These are phyloP conservation scores for Chrysopogon serrulatus DNA, from an alignment of 176 grass and related monocot genomes.

Conservation along the genomic window DNA sequence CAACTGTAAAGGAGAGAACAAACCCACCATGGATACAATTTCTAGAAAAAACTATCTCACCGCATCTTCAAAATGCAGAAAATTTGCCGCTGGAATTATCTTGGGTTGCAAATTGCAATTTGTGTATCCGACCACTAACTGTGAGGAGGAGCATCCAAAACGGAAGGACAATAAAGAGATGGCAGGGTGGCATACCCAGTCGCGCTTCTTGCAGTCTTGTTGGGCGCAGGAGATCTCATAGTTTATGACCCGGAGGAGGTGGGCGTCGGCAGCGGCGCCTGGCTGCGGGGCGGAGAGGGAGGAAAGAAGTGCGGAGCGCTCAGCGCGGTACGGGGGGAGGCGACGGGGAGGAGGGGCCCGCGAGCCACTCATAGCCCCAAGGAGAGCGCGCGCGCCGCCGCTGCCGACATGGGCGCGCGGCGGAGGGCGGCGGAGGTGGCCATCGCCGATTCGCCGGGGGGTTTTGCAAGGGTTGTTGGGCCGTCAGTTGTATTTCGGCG, in stretches of 20 bases:
- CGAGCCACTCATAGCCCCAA: neutral
- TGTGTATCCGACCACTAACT: neutral
- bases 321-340: neutral
- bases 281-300: neutral
- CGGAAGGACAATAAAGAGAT: neutral
- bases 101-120: neutral
- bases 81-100: neutral
- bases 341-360: neutral
- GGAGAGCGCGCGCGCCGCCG: conserved; percentile 3
- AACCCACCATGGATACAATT: neutral
- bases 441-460: neutral
- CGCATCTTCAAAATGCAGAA: neutral
- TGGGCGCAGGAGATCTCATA: conserved; percentile 48
- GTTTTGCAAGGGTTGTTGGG: conserved; percentile 7
- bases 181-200: conserved; percentile 14
- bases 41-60: neutral
- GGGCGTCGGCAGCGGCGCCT: conserved; percentile 32
- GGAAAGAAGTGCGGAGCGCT: neutral
- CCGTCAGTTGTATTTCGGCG: neutral
- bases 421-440: conserved; percentile 5
- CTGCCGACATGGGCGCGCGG: conserved; percentile 10
- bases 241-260: conserved; percentile 40
- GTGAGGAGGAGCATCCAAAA: neutral
- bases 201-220: conserved; percentile 29
- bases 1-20: neutral